Base-by-base conservation (phyloP, 106 monocot species). In the Platanthera guangdongensis region DNA sequence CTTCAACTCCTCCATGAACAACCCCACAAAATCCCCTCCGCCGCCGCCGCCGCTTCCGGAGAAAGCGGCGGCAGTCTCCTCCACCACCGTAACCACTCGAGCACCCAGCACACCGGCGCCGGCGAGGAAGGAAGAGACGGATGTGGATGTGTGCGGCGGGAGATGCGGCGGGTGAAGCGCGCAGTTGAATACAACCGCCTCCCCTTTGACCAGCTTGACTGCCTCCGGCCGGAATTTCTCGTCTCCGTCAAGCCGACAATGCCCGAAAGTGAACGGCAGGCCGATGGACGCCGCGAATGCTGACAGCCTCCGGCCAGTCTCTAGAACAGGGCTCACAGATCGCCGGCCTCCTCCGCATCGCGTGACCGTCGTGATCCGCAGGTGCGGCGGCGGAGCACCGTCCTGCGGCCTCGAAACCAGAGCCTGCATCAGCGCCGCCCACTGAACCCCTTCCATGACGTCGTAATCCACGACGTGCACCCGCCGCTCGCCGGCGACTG, bases 401-500 rank as follows among this genome's bases (percentile, higher is more conserved):
- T 82, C 71, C 46, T 47, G 28, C 25, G 25, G 25, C 18, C 60
- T 54, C 4, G 89, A 86, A 9, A 78, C 84, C 47, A 89, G 60
- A 18, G 86, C 89, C 76, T 89, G 89, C 84, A 89, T 86, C 59
- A 90, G 63, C 14, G 86, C 86, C 8, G 89, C 84, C 89, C 89
- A 90, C 59, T 90, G 88, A 8, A 83, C 68, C 0, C 88, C 88
- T 69, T 88, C 88, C 69, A 79, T 83, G 78, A 88, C 81, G 60
- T 90, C 84, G 65, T 82, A 90, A 77, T 90, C 89, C 48, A 90
- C 46, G 62, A 90, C 70, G 86, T 90, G 89, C 32, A 90, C 75
- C 2, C 89, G 57, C 16, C 86, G 73, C 48, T 82, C 82, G 15
- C 78, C 80, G 0, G 73, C 52, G 11, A 80, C 80, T 7, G 86